Conservation (phyloP, 768 basidiomycete genomes). For the Arthromyces matolae region DNA sequence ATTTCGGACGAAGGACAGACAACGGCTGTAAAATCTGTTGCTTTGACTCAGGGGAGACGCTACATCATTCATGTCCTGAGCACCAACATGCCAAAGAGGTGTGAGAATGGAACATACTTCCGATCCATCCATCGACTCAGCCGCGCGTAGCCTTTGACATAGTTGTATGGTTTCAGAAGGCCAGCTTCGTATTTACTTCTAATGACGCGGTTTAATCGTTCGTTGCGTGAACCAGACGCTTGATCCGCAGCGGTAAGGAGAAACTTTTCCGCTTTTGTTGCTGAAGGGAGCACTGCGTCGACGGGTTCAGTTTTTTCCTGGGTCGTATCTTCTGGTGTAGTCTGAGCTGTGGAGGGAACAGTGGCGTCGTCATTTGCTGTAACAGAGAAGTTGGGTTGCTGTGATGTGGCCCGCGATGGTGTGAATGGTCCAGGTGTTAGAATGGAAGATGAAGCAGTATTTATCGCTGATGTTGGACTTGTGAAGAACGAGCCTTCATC, state of each 20-base stretch:
- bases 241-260: conserved; percentile 94
- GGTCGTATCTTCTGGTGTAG: not conserved
- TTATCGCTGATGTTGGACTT: conserved; percentile 36
- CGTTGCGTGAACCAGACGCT: conserved; percentile 84
- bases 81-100: not conserved
- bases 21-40: conserved; percentile 90
- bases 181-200: conserved; percentile 97
- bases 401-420: conserved; percentile 12
- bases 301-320: conserved; percentile 32
- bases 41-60: conserved; percentile 86
- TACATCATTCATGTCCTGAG: conserved; percentile 27
- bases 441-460: conserved; percentile 38
- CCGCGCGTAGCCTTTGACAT: conserved; percentile 92
- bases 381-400: conserved; percentile 15
- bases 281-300: conserved; percentile 58
- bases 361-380: conserved; percentile 8
- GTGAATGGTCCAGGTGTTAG: conserved; percentile 42
- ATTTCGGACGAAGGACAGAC: conserved; percentile 80
- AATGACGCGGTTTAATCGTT: conserved; percentile 87
- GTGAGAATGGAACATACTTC: conserved; percentile 48
- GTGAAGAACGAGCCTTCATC: conserved; percentile 82
- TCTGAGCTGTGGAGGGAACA: not conserved
- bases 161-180: conserved; percentile 91
- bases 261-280: conserved; percentile 83
- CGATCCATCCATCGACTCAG: conserved; percentile 93